Evolutionary conservation across 2,329 filamentous ascomycete species (phyloP), one percentile per base, ranked within the genome.

Genomic region (Huntiella decipiens): DNA sequence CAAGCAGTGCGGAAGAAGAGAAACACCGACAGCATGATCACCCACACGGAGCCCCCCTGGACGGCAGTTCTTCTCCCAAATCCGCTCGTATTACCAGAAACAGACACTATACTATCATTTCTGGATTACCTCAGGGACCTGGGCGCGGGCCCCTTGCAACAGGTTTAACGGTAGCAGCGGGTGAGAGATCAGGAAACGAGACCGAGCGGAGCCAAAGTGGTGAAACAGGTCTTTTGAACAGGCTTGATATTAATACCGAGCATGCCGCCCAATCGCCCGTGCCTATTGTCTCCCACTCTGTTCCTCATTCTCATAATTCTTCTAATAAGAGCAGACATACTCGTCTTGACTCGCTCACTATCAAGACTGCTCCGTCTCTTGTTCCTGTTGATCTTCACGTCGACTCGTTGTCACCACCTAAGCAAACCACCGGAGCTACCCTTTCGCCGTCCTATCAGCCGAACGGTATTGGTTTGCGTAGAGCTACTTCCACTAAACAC

Each of bases 401-500:
- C 15, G 31, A 48, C 13, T 15, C 10, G 32, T 37, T 22, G 12
- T 19, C 31, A 10, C 22, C n/a, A 8, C 13, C 13, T 37, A 34
- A 11, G n/a, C 22, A 16, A 19, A 39, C 38, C 15, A 39, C n/a
- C 16, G 22, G 16, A 39, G 17, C 38, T 39, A 39, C 15, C 15
- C 16, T 39, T 13, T 7, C 38, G 5, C 38, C 38, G 16, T 22
- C 15, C 15, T 12, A 16, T 22, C 15, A 12, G 38, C 22, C 38
- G 6, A 28, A 10, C 22, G 32, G 32, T 19, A 44, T 12, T 36
- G 44, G 47, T 4, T 33, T 49, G 12, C 43, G 36, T 40, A 46
- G 47, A 46, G 47, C 47, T 37, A 43, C 47, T 16, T 49, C 47
- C 4, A 49, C 47, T 19, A 49, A 49, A 36, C 44, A 49, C 11